These are phyloP conservation scores for Quercus alba DNA, from an alignment of 306 rosid genomes.

Conservation along the genomic window DNA sequence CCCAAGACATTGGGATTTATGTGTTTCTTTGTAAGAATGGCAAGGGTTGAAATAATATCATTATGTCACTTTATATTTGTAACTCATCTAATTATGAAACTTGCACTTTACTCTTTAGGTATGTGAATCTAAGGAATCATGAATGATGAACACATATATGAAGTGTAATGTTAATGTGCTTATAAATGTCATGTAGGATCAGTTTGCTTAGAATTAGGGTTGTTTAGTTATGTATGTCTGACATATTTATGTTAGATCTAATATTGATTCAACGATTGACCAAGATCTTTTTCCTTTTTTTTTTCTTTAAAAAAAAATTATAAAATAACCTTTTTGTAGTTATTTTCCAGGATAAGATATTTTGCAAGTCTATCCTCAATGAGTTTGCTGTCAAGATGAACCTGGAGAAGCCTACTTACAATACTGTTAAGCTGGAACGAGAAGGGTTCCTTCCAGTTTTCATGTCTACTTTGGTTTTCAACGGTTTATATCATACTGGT, in stretches of 20 bases:
- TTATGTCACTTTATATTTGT: too few species aligned
- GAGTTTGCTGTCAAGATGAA: constrained; percentile 54
- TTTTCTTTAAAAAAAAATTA: not conserved
- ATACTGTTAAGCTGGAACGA: constrained; percentile 10
- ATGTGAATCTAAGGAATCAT: not conserved
- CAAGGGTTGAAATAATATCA: too few species aligned
- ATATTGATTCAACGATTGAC: not conserved
- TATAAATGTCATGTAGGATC: not conserved
- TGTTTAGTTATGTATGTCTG: not conserved
- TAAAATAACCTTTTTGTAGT: not conserved
- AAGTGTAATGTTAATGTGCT: not conserved
- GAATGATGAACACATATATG: not conserved
- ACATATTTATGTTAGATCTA: not conserved
- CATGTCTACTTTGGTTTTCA: constrained; percentile 43
- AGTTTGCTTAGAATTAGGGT: too few species aligned
- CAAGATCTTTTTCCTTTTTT: not conserved
- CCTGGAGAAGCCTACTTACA: constrained; percentile 32
- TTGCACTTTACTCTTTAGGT: not conserved
- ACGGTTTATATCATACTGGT: constrained; percentile 38
- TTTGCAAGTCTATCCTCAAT: constrained; percentile 48
- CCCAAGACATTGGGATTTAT: not conserved
- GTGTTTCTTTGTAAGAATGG: too few species aligned
- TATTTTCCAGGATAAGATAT: constrained; percentile 29
- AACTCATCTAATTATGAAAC: too few species aligned
- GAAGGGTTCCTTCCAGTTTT: constrained; percentile 32